Evolutionary conservation across 352 stramenopile genomes (phyloP).

Genomic region (Phytophthora citrophthora): DNA sequence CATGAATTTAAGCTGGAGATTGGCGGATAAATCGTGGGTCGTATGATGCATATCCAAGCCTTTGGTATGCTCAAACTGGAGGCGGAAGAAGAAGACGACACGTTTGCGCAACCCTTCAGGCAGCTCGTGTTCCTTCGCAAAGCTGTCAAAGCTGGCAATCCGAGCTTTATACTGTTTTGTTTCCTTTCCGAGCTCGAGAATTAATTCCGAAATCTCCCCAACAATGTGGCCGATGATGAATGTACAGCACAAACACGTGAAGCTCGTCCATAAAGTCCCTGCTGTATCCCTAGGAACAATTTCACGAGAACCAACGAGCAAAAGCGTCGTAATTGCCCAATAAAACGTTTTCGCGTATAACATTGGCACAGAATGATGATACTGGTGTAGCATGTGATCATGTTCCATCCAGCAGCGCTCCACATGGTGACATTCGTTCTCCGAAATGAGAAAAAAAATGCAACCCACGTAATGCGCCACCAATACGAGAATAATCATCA

Average conservation of each 20-base stretch:
- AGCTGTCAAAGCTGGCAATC: slow-evolving; percentile 78
- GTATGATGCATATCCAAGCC: slow-evolving; percentile 54
- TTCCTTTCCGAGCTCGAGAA: slow-evolving; percentile 78
- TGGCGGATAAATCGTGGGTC: slow-evolving; percentile 67
- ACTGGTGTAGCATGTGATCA: slow-evolving; percentile 66
- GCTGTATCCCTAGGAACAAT: slow-evolving; percentile 48
- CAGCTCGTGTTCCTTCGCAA: slow-evolving; percentile 68
- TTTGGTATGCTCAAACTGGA: slow-evolving; percentile 61
- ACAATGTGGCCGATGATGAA: slow-evolving; percentile 82
- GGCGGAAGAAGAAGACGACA: slow-evolving; percentile 65
- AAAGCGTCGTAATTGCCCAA: slow-evolving; percentile 72
- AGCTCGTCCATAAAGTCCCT: slow-evolving; percentile 63
- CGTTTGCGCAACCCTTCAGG: slow-evolving; percentile 52
- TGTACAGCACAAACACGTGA: slow-evolving; percentile 69
- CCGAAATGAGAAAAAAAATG: slow-evolving; percentile 76
- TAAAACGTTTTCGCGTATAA: slow-evolving; percentile 77
- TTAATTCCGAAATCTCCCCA: slow-evolving; percentile 75
- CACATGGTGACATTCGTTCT: slow-evolving; percentile 53
- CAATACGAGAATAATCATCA: slow-evolving; percentile 75
- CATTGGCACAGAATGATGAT: slow-evolving; percentile 53
- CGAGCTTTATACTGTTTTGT: slow-evolving; percentile 71
- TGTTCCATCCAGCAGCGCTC: slow-evolving; percentile 62
- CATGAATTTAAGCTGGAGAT: slow-evolving; percentile 76
- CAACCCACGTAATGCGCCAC: slow-evolving; percentile 68
- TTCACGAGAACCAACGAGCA: slow-evolving; percentile 65